phyloP scores from a whole-genome alignment of 371 early-diverging fungal genomes.

The Blyttiomyces sp. region DNA sequence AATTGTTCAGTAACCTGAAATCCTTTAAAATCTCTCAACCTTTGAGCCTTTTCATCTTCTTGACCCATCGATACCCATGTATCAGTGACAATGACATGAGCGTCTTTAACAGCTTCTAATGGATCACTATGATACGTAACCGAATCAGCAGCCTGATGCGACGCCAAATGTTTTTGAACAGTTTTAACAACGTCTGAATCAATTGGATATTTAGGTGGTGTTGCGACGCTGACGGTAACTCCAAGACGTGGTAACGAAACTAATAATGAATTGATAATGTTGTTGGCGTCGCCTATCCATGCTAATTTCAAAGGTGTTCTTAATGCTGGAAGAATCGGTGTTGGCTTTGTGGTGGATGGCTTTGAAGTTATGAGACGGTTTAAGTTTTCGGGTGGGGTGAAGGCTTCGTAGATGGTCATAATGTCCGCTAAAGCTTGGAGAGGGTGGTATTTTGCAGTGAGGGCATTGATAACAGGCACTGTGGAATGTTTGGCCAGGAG shows the following conservation, averaged over 20 bases:
- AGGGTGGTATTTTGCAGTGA: constrained; percentile 91
- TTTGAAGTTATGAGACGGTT: constrained; percentile 14
- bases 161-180: constrained; percentile 22
- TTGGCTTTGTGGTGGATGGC: neutral
- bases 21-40: constrained; percentile 77
- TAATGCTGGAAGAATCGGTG: constrained; percentile 41
- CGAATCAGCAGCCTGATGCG: neutral
- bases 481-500: constrained; percentile 75
- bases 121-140: constrained; percentile 69
- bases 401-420: constrained; percentile 85
- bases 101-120: constrained; percentile 69
- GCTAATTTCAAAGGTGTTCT: constrained; percentile 67
- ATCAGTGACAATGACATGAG: constrained; percentile 91
- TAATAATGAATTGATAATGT: constrained; percentile 86
- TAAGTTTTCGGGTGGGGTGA: constrained; percentile 27
- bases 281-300: constrained; percentile 97
- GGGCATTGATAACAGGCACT: constrained; percentile 93
- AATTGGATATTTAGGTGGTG: constrained; percentile 75
- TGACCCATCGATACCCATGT: constrained; percentile 98
- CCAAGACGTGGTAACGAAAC: constrained; percentile 87
- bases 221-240: constrained; percentile 75
- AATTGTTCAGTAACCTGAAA: constrained; percentile 82
- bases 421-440: constrained; percentile 94
- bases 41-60: constrained; percentile 82
- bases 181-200: constrained; percentile 63